Evolutionary conservation across 495 filamentous ascomycete genomes (phyloP).

Genomic region (Penicillium canescens): DNA sequence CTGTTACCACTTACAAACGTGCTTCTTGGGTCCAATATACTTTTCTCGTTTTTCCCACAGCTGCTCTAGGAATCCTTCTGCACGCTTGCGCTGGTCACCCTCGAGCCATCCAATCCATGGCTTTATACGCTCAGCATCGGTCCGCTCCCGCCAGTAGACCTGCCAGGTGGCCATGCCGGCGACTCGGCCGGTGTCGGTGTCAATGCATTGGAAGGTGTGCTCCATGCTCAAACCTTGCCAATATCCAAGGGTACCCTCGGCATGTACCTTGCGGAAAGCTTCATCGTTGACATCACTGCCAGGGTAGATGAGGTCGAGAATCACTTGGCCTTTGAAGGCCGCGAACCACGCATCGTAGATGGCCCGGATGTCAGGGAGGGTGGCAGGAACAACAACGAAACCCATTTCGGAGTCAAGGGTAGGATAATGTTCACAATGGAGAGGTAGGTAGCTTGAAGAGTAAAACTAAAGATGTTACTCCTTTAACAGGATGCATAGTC

Average conservation of each 20-base stretch:
- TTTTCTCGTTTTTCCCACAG: constrained; percentile 3
- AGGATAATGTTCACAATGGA: background rate
- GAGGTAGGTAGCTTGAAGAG: background rate
- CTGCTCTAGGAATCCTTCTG: constrained; percentile 1
- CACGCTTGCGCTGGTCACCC: background rate
- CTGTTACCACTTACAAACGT: constrained; percentile 4
- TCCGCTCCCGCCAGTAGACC: constrained; percentile 15
- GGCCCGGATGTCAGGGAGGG: constrained; percentile 38
- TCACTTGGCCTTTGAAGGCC: constrained; percentile 31
- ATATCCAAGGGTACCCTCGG: constrained; percentile 28
- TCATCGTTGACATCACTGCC: constrained; percentile 18
- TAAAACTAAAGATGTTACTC: background rate
- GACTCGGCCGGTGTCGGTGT: constrained; percentile 29
- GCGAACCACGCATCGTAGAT: constrained; percentile 43
- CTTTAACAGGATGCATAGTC: background rate
- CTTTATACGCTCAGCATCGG: constrained; percentile 5
- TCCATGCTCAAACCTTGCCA: constrained; percentile 30
- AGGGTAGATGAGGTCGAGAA: constrained; percentile 37
- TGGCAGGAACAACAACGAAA: constrained; percentile 36
- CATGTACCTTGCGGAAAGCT: constrained; percentile 35
- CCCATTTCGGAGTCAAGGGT: constrained; percentile 21
- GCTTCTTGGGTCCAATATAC: constrained; percentile 2
- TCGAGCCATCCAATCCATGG: constrained; percentile 14
- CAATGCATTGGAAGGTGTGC: constrained; percentile 41
- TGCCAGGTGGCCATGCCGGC: constrained; percentile 11